Evolutionary conservation across 257 asterid species (phyloP).

Genomic region (Echites panduratus): DNA sequence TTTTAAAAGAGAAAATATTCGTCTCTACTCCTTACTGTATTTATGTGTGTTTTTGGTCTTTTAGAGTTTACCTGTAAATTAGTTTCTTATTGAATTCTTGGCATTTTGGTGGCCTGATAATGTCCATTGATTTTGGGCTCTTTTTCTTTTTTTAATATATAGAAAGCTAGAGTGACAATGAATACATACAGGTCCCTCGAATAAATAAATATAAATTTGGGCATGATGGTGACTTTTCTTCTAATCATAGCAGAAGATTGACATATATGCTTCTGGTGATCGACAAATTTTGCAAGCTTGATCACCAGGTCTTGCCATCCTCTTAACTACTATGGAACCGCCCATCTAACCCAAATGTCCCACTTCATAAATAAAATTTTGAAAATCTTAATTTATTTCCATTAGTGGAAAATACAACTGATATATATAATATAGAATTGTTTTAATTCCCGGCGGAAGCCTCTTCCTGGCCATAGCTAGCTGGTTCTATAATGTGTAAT

Average conservation of each 20-base stretch:
- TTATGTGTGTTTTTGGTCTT: no score
- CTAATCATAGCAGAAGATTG: not conserved
- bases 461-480: no score
- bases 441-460: no score
- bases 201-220: not conserved
- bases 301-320: not conserved
- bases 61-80: not conserved
- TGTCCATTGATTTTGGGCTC: no score
- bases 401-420: not conserved
- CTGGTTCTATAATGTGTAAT: no score
- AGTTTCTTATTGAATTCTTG: not conserved
- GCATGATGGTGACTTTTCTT: not conserved
- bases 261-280: not conserved
- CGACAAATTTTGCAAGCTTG: not conserved
- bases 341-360: slow-evolving; percentile 14
- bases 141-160: no score
- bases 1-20: no score
- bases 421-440: no score
- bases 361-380: slow-evolving; percentile 18
- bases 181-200: not conserved
- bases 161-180: no score
- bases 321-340: not conserved
- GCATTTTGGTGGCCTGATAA: not conserved
- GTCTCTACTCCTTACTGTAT: no score
- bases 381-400: not conserved